These are phyloP conservation scores for Cyclocybe aegerita DNA, from an alignment of 768 basidiomycete genomes.

Conservation along the genomic window DNA sequence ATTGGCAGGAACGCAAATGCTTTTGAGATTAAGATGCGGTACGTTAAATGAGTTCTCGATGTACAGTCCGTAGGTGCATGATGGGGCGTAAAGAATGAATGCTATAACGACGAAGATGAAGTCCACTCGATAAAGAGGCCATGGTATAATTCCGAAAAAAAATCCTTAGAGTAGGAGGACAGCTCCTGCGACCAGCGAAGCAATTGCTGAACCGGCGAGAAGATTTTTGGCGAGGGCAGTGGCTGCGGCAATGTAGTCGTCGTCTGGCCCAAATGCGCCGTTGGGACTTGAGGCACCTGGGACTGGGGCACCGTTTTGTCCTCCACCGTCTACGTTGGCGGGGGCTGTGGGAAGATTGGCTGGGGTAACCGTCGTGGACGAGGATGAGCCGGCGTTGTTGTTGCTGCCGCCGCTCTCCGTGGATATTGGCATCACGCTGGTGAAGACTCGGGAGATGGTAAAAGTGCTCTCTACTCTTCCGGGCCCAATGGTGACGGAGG, in stretches of 20 bases:
- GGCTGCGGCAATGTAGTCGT: slow-evolving; percentile 63
- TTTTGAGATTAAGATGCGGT: slow-evolving; percentile 3
- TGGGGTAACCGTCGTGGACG: slow-evolving; percentile 40
- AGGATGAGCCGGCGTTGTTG: slow-evolving; percentile 23
- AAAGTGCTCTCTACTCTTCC: slow-evolving; percentile 40
- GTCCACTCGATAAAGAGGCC: slow-evolving; percentile 18
- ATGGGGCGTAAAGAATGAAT: slow-evolving; percentile 11
- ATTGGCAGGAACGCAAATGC: slow-evolving; percentile 5
- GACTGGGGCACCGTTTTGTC: slow-evolving; percentile 53
- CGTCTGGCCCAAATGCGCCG: slow-evolving; percentile 66
- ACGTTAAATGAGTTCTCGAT: slow-evolving; percentile 11
- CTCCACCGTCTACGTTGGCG: slow-evolving; percentile 53
- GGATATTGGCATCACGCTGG: slow-evolving; percentile 37
- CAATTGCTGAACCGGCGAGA: slow-evolving; percentile 41
- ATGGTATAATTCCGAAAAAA: slow-evolving; percentile 14
- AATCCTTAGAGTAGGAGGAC: slow-evolving; percentile 41
- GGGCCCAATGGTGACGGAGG: slow-evolving; percentile 34
- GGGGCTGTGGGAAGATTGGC: slow-evolving; percentile 57
- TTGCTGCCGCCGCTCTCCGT: slow-evolving; percentile 15
- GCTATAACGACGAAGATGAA: slow-evolving; percentile 2
- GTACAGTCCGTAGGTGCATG: background rate
- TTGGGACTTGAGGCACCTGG: slow-evolving; percentile 51
- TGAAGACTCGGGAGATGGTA: slow-evolving; percentile 42
- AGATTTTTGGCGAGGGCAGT: slow-evolving; percentile 43
- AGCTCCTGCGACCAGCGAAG: slow-evolving; percentile 47